Evolutionary conservation across 2,329 filamentous ascomycete genomes (phyloP), one percentile per base, ranked within the genome.

Genomic region (Stagonosporopsis chrysanthemi): DNA sequence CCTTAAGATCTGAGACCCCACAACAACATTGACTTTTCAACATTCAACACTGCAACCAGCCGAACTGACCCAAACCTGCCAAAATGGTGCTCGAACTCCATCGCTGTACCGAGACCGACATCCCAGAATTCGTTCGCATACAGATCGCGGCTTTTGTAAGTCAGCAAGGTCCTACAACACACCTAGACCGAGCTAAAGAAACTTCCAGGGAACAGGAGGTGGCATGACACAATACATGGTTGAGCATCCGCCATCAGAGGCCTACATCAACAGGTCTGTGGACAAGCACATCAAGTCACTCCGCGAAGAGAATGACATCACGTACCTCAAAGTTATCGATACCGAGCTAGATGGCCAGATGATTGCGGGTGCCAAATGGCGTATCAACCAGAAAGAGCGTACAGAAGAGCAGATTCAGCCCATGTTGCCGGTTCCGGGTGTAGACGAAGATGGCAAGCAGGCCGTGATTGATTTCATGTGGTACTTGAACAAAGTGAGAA

Each of bases 301-400:
- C 6, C 50, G 46, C 8, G 59, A 62, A 17, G 74, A 77, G 53
- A 55, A 61, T 0, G 70, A 75, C 41, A 55, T 67, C 5, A 60
- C 60, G 4, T 73, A 65, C 40, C 59, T 76, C 22, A 74, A 77
- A 55, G 65, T 73, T 42, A 58, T 75, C 36, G 71, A 77, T 43
- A 74, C 72, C 5, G 69, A 74, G n/a, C 49, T 68, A 2, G 50
- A 59, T 24, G 68, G 67, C 6, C 68, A 69, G 38, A 73, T 75
- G 60, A 72, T 76, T 14, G 71, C 73, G 5, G 55, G 62, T 24
- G 71, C 73, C n/a, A 75, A 76, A 40, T 76, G 74, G 75, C 65
- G 71, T 40, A 69, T 77, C 52, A 74, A 75, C 42, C 50, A 69
- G 40, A 62, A 69, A 24, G 68, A 73, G 57, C 52, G 67, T 19